Evolutionary conservation across 768 basidiomycete genomes (phyloP), one percentile per base, ranked within the genome.

Genomic region (Daedalea quercina): DNA sequence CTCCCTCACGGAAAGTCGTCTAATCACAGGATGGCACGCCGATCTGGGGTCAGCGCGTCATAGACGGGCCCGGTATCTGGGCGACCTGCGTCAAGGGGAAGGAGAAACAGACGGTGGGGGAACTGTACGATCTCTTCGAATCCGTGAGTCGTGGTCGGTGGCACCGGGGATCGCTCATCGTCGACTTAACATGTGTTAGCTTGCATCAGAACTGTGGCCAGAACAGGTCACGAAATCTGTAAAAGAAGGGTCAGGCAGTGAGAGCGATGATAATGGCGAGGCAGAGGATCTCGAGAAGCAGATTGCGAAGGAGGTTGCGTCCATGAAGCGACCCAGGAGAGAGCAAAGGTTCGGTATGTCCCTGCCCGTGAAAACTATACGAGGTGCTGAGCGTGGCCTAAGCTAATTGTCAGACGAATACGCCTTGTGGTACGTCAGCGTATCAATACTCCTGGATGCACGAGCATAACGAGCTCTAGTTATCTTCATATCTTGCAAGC

Each of bases 31-130:
- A 87, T 60, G 85, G 85, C 4, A 79, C 80, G 2, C 76, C 82
- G 17, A 75, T 82, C 25, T 85, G 84, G 83, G 76, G 70, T 20
- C 87, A 81, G 65, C 70, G 78, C 41, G 67, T 72, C 23, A 77
- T 91, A 53, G 85, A 87, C 54, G 90, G 90, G 9, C 90, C 90
- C 19, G 90, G 90, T 17, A 70, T 93, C 19, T 93, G 90, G 90
- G 86, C 81, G 9, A 90, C 84, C 61, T 92, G 88, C 59, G 78
- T 90, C 26, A 89, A 85, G 65, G 90, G 90, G 19, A 92, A 85
- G 59, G 91, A 93, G 65, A 85, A 79, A 57, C 84, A 84, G 61
- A 77, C 86, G 0, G 78, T 89, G 3, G 81, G 84, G 34, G 90
- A 93, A 63, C 66, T 89, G 33, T 85, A 84, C 56, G 87, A 90